Evolutionary conservation across 1,139 yeast genomes (phyloP), one percentile per base, ranked within the genome.

Genomic region (Saccharomyces hybrid): DNA sequence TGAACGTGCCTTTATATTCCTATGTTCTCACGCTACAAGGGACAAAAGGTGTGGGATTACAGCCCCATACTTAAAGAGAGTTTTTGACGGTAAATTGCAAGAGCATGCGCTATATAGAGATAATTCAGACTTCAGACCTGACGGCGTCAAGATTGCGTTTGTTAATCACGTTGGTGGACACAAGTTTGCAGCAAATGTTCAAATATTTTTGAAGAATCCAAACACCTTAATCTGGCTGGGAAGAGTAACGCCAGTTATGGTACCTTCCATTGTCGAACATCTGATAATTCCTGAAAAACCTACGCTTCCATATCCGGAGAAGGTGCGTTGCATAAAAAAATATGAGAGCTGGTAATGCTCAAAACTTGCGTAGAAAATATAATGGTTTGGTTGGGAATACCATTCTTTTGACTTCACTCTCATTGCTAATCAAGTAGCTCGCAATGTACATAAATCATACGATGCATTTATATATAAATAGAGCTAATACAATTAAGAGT

Each of bases 141-240:
- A 78, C 42, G 98, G 98, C 2, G 87, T 85, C 1, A 72, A 75
- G 11, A 88, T 90, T 3, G 75, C 78, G 2, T 89, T 71, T 63
- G 78, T 87, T 25, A 89, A 88, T 65, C 99, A 93, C 69, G 85
- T 93, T 31, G 99, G 99, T 3, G 98, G 98, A 2, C 99, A 93
- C 71, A 93, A 93, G 66, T 93, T 76, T 69, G 88, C 93, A 1
- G 97, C 98, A 2, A 93, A 93, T 70, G 87, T 88, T 2, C 77
- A 89, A 53, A 79, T 91, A 27, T 90, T 88, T 65, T 71, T 83
- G 57, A 82, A 79, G 60, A 60, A 57, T 6, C 73, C 84, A 2
- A 96, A 95, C 13, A 85, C 87, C 62, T 82, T 85, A 57, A 80
- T 90, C 38, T 90, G 98, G 97, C 74, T 89, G 64, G 98, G 96